These are phyloP conservation scores for Penicillium olsonii DNA, from an alignment of 2,329 filamentous ascomycete genomes.

Conservation along the genomic window DNA sequence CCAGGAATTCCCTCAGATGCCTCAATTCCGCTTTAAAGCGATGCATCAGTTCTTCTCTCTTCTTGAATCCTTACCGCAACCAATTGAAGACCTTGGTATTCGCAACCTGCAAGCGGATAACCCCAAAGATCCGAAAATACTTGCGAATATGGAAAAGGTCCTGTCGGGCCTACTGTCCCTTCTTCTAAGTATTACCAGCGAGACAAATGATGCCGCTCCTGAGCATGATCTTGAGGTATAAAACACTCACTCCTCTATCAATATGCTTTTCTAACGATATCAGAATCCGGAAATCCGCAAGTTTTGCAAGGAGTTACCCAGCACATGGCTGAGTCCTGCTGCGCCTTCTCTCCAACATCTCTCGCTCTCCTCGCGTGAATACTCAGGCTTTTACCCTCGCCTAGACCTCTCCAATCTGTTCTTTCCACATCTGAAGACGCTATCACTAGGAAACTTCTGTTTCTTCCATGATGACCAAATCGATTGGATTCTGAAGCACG, in stretches of 20 bases:
- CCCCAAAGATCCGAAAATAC: conserved; percentile 7
- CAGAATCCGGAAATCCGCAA: conserved; percentile 4
- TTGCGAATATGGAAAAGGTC: conserved; percentile 7
- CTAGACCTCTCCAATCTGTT: conserved; percentile 35
- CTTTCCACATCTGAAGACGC: conserved; percentile 44
- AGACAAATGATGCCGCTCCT: conserved; percentile 7
- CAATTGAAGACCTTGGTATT: conserved; percentile 13
- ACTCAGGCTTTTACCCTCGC: conserved; percentile 46
- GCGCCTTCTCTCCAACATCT: conserved; percentile 34
- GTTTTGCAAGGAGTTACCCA: conserved; percentile 10
- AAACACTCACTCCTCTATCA: neutral
- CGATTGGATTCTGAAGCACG: conserved; percentile 48
- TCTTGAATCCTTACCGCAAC: conserved; percentile 10
- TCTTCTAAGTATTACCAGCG: conserved; percentile 8
- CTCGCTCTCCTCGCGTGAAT: conserved; percentile 39
- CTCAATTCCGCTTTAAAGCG: conserved; percentile 6
- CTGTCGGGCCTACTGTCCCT: conserved; percentile 7
- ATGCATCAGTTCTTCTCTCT: conserved; percentile 7
- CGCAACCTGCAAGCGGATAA: conserved; percentile 11
- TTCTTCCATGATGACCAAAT: conserved; percentile 51
- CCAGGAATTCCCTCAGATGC: conserved; percentile 7
- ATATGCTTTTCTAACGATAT: conserved; percentile 3
- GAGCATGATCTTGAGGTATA: conserved; percentile 13
- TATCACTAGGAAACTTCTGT: conserved; percentile 45
- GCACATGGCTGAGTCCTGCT: conserved; percentile 9